phyloP scores from a whole-genome alignment of 192 early-diverging fungal genomes.

The Coemansia asiatica region DNA sequence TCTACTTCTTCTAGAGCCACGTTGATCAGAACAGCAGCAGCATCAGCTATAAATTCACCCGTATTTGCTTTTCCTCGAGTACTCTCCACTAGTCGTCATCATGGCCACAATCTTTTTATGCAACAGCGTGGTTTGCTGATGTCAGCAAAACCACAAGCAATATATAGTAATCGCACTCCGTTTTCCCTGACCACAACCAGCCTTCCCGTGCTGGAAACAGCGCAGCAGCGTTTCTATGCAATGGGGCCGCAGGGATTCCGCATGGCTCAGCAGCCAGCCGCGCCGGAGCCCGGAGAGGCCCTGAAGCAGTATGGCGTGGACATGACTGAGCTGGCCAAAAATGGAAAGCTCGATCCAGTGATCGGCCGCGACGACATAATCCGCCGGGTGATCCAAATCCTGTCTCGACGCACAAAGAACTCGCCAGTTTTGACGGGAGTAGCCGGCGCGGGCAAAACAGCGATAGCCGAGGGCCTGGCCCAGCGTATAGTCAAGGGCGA shows the following conservation, averaged over 20 bases:
- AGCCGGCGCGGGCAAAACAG: slow-evolving; percentile 80
- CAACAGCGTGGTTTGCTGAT: not conserved
- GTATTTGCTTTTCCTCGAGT: not conserved
- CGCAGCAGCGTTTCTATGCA: slow-evolving; percentile 25
- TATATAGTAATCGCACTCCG: not conserved
- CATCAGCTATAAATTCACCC: not conserved
- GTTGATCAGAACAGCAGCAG: not conserved
- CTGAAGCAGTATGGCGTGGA: slow-evolving; percentile 68
- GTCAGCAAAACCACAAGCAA: not conserved
- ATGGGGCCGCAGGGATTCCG: slow-evolving; percentile 54
- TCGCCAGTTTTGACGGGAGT: slow-evolving; percentile 77
- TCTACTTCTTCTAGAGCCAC: not conserved
- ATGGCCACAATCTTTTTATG: not conserved
- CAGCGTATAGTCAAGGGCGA: slow-evolving; percentile 75
- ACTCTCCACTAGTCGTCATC: too few relatives aligned
- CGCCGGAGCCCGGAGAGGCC: slow-evolving; percentile 51
- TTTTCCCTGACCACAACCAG: not conserved
- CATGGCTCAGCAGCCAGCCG: slow-evolving; percentile 47
- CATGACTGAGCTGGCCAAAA: slow-evolving; percentile 69
- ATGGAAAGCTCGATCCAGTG: slow-evolving; percentile 80
- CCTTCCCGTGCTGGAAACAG: not conserved
- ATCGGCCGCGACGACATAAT: slow-evolving; percentile 80
- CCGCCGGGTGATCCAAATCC: slow-evolving; percentile 72
- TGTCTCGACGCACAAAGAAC: slow-evolving; percentile 77
- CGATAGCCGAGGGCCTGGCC: slow-evolving; percentile 78